Conservation (phyloP, 495 filamentous ascomycete genomes). For the Talaromyces thailandensis region DNA sequence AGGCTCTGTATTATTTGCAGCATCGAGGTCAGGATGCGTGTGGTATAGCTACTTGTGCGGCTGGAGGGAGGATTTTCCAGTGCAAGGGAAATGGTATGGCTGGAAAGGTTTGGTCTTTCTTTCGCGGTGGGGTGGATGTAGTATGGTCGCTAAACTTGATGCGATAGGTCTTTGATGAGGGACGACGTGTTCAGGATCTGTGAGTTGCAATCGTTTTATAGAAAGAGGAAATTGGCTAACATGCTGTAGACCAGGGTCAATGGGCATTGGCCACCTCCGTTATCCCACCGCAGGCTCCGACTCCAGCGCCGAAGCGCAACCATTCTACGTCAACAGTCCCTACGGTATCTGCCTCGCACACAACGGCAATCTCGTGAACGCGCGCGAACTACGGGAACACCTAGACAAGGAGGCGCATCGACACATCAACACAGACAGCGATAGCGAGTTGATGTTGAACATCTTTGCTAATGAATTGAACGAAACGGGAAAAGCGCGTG, state of each 20-base stretch:
- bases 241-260: slow-evolving; percentile 72
- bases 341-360: slow-evolving; percentile 66
- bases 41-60: slow-evolving; percentile 69
- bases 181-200: slow-evolving; percentile 7
- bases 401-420: slow-evolving; percentile 85
- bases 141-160: not conserved
- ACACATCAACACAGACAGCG: slow-evolving; percentile 94
- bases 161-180: slow-evolving; percentile 6
- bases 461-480: slow-evolving; percentile 90
- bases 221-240: slow-evolving; percentile 49
- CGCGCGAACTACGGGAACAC: slow-evolving; percentile 64
- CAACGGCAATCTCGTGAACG: slow-evolving; percentile 95
- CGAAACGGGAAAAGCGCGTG: slow-evolving; percentile 91
- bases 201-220: slow-evolving; percentile 34
- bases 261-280: slow-evolving; percentile 83
- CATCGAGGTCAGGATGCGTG: slow-evolving; percentile 86
- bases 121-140: not conserved
- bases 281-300: slow-evolving; percentile 89
- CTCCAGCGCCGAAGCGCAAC: slow-evolving; percentile 50
- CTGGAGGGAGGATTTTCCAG: slow-evolving; percentile 76
- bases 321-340: slow-evolving; percentile 90
- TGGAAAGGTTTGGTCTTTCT: slow-evolving; percentile 51
- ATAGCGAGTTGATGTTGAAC: slow-evolving; percentile 93
- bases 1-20: slow-evolving; percentile 82
- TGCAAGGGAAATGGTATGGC: slow-evolving; percentile 92